Evolutionary conservation across 257 asterid species (phyloP).

Genomic region (Solanum bulbocastanum): DNA sequence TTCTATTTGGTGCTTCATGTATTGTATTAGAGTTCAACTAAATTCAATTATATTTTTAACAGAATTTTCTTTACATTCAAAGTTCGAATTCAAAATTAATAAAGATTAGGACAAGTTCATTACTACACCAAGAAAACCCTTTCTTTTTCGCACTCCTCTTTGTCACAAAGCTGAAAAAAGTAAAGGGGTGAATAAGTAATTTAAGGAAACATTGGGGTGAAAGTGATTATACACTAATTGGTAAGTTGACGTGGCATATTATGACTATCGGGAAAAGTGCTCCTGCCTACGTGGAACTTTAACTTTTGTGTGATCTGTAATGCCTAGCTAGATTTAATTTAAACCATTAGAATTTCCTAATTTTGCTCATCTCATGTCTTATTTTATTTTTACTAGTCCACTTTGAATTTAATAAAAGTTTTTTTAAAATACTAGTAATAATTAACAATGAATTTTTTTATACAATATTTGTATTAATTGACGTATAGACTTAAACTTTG

Average conservation of each 20-base stretch:
- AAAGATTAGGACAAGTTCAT: too few relatives aligned
- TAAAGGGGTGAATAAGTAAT: neutral
- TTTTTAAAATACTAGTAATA: too few relatives aligned
- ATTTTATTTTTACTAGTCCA: neutral
- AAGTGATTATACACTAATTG: neutral
- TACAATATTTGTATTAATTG: too few relatives aligned
- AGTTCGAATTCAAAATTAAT: neutral
- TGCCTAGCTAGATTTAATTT: neutral
- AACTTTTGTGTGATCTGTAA: neutral
- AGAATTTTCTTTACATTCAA: too few relatives aligned
- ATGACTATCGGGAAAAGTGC: neutral
- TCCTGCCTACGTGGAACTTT: neutral
- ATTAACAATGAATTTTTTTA: too few relatives aligned
- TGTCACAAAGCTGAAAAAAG: neutral
- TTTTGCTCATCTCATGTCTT: neutral
- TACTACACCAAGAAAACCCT: accelerated
- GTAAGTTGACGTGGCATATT: neutral
- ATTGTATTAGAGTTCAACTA: too few relatives aligned
- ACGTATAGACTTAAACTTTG: too few relatives aligned
- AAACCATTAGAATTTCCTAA: neutral
- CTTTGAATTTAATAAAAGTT: too few relatives aligned
- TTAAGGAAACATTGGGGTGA: neutral
- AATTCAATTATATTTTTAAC: too few relatives aligned
- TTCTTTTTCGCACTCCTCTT: neutral
- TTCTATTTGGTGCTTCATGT: neutral